These are phyloP conservation scores for Leonotis leonurus DNA, from an alignment of 257 asterid species.

Conservation along the genomic window DNA sequence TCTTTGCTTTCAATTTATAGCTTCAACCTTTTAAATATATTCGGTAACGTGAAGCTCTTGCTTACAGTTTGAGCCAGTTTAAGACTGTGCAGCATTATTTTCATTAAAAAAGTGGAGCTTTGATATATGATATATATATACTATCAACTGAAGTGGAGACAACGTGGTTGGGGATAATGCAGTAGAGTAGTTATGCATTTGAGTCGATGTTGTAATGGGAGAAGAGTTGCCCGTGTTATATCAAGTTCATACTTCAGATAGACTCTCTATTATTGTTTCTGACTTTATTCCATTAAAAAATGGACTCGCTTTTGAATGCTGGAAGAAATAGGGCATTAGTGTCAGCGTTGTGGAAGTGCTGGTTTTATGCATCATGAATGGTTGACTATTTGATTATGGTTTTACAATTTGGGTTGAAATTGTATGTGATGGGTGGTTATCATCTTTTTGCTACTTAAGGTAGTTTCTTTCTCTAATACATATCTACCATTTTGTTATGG, in stretches of 20 bases:
- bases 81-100: not conserved
- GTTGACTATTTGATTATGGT: no score
- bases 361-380: no score
- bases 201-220: not conserved
- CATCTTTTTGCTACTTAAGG: no score
- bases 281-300: not conserved
- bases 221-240: not conserved
- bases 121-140: not conserved
- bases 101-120: no score
- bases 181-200: not conserved
- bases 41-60: not conserved
- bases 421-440: no score
- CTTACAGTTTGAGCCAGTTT: slow-evolving; percentile 2
- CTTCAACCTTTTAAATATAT: not conserved
- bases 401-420: no score
- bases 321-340: no score
- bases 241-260: not conserved
- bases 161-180: not conserved
- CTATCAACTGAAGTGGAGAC: not conserved
- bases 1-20: not conserved
- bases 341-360: no score
- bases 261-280: not conserved
- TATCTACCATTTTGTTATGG: no score
- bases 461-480: no score
- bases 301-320: no score